Evolutionary conservation across 2,329 filamentous ascomycete genomes (phyloP), one percentile per base, ranked within the genome.

Genomic region (Phaeosphaeriaceae sp.): DNA sequence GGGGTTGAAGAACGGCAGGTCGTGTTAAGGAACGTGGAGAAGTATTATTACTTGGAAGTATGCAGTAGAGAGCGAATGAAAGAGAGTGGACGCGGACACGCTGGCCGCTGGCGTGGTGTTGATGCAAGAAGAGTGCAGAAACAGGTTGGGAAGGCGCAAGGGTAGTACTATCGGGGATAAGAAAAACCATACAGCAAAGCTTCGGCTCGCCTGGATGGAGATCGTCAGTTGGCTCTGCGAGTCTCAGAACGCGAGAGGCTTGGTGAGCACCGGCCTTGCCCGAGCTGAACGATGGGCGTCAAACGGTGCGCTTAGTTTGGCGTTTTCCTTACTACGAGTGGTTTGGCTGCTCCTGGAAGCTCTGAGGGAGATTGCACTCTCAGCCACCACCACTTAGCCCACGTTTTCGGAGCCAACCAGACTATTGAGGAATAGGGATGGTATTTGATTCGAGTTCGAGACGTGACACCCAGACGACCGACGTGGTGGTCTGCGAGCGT

Each of bases 311-410:
- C 49, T 58, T 61, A 45, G 56, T 62, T 67, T 62, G 55, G 63
- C 61, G 58, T 54, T 45, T 56, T 49, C 66, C 66, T 64, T 65
- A 44, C 67, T 66, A 50, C 49, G 59, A 63, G 45, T 51, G 62
- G 70, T 57, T 64, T 68, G 61, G 65, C 53, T 48, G 52, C 56
- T 60, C 53, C 60, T 60, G 42, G 46, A 57, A 58, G 27, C 48
- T 54, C 49, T 53, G 52, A 33, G 56, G 63, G 73, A 74, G 64
- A 76, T 76, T 76, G 61, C 67, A 57, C 48, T 60, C 60, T 63
- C 63, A 66, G 70, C 69, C 64, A 64, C 53, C 45, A 40, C 52
- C 57, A 22, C 22, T 21, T 63, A 60, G 56, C 60, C 63, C 53
- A 61, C 60, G 48, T 60, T 64, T 58, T 58, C 41, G 27, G 24